Evolutionary conservation across 2,329 filamentous ascomycete genomes (phyloP).

Genomic region (Fusarium camptoceras): DNA sequence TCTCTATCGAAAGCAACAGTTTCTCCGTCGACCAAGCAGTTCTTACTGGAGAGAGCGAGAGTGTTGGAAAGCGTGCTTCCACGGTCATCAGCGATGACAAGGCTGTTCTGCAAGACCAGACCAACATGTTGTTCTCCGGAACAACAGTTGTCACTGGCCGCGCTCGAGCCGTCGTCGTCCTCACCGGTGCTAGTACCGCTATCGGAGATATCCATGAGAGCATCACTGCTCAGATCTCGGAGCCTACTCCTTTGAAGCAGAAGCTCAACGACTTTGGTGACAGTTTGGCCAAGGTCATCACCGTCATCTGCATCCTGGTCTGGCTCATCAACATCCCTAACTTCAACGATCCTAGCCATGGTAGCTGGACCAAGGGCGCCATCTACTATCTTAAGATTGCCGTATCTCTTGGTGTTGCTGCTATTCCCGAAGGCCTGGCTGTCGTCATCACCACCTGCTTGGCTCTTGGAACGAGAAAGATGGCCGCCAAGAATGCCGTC

Average conservation of each 20-base stretch:
- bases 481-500: conserved; percentile 98
- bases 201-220: conserved; percentile 99
- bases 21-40: conserved; percentile 98
- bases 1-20: conserved; percentile 95
- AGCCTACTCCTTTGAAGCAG: conserved; percentile 96
- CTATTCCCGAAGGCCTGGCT: conserved; percentile 96
- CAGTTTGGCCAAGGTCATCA: conserved; percentile 96
- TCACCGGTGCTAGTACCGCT: conserved; percentile 90
- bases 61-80: conserved; percentile 84
- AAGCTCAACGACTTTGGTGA: conserved; percentile 99
- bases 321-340: conserved; percentile 99
- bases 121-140: conserved; percentile 98
- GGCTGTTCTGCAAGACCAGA: conserved; percentile 96
- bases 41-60: conserved; percentile 96
- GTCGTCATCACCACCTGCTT: conserved; percentile 99
- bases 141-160: conserved; percentile 96
- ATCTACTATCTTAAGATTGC: conserved; percentile 99
- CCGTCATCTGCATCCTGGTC: conserved; percentile 93
- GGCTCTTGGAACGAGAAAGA: conserved; percentile 94
- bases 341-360: conserved; percentile 94
- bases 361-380: conserved; percentile 93
- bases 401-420: conserved; percentile 95
- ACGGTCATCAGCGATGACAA: conserved; percentile 77
- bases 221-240: conserved; percentile 97
- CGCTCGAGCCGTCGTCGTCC: conserved; percentile 88